phyloP scores from a whole-genome alignment of 192 early-diverging fungal species.

The Coemansia sp. region DNA sequence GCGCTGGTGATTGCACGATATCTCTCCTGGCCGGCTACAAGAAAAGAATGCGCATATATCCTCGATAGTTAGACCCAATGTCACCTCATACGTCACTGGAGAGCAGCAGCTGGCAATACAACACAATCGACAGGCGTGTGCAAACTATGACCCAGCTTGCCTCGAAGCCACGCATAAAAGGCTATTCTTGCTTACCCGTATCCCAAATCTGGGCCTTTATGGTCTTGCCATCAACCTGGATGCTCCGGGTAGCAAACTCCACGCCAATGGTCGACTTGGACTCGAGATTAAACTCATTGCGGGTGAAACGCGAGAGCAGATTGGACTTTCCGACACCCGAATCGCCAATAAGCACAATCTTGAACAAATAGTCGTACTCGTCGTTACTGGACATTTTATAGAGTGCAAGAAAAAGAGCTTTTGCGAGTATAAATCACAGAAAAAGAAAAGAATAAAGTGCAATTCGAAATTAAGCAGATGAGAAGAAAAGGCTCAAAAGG shows the following conservation, averaged over 20 bases:
- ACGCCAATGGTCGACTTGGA: slow-evolving; percentile 99
- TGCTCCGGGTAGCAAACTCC: slow-evolving; percentile 94
- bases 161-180: not conserved
- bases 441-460: slow-evolving; percentile 9
- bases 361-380: slow-evolving; percentile 90
- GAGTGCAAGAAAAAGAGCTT: not conserved
- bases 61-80: not conserved
- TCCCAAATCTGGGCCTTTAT: slow-evolving; percentile 99
- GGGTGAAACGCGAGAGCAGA: slow-evolving; percentile 93
- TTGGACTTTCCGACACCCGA: slow-evolving; percentile 98
- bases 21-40: slow-evolving; percentile 78
- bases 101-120: not conserved
- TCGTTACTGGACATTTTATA: slow-evolving; percentile 52
- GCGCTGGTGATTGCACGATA: slow-evolving; percentile 87
- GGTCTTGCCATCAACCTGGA: slow-evolving; percentile 95
- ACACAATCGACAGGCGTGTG: not conserved
- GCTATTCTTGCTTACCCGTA: slow-evolving; percentile 68
- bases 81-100: too few species aligned
- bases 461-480: slow-evolving; percentile 7
- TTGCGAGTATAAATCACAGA: slow-evolving; percentile 8
- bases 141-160: not conserved
- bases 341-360: slow-evolving; percentile 91
- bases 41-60: not conserved
- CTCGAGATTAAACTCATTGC: slow-evolving; percentile 97
- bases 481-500: slow-evolving; percentile 9